Evolutionary conservation across 164 flowering plant species (phyloP).

Genomic region (Aristolochia californica): DNA sequence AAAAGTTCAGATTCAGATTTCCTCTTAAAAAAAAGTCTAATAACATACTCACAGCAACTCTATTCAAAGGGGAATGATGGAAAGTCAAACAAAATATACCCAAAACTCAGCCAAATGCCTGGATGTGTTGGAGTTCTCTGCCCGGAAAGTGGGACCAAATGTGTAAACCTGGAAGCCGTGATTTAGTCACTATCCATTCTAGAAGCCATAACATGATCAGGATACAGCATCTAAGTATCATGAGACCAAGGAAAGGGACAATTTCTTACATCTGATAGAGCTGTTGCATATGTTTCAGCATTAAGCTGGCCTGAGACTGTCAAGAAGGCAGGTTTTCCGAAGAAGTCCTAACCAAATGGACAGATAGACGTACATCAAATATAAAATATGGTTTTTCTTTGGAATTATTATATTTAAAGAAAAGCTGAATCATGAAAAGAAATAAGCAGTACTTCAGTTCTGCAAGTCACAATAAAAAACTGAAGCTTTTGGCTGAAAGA

Average conservation of each 20-base stretch:
- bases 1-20: background rate
- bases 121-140: constrained; percentile 95
- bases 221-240: background rate
- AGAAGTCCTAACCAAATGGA: constrained; percentile 67
- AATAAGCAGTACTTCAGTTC: no score
- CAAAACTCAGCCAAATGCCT: constrained; percentile 98
- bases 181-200: background rate
- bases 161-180: constrained; percentile 69
- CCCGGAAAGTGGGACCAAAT: constrained; percentile 98
- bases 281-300: constrained; percentile 93
- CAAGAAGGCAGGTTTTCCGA: constrained; percentile 92
- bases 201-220: constrained; percentile 1
- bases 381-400: no score
- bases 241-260: constrained; percentile 2
- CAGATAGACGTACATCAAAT: background rate
- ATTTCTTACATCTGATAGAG: constrained; percentile 77
- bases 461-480: no score
- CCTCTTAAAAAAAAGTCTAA: background rate
- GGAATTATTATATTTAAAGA: no score
- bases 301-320: constrained; percentile 99
- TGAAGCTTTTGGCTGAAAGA: no score
- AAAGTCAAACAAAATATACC: constrained; percentile 30
- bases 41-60: background rate
- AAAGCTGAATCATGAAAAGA: no score
- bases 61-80: background rate